Evolutionary conservation across 192 early-diverging fungal genomes (phyloP), one percentile per base, ranked within the genome.

Genomic region (Coemansia aciculifera): DNA sequence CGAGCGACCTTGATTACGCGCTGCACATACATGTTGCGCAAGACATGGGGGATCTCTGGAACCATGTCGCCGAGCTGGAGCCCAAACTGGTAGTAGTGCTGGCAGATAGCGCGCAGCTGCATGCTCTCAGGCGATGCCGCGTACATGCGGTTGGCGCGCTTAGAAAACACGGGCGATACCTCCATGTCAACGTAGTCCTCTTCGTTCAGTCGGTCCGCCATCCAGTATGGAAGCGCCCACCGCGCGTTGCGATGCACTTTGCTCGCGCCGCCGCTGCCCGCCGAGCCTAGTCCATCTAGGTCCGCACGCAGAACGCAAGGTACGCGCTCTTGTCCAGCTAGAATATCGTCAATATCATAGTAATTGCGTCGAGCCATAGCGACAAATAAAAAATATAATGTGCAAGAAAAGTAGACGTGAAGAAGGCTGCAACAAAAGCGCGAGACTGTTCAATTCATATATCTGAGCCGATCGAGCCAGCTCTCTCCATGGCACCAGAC

Each of bases 261-360:
- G 73, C 76, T 83, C 0, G 77, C 44, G 19, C 73, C 71, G 32
- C 80, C 77, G 51, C 75, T 75, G 31, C 76, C 70, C 3, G 72
- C 68, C 11, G 81, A 73, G 5, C 81, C 81, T n/a, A 83, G 68
- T 8, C 81, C 81, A 52, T 83, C 81, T 4, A 83, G 73, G 77
- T 83, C 81, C 13, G 66, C 71, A 37, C 68, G 75, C 46, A 83
- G 57, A 34, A 83, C 65, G 39, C 81, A 83, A 36, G 81, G 81
- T 39, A 83, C 81, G 46, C 81, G 75, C 38, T 83, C 76, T 51
- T 83, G 77, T 3, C 68, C 73, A 5, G 81, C 72, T 46, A 83
- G 66, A n/a, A 83, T 83, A 31, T 83, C 81, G 66, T 79, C 81
- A 36, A 83, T 83, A 52, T 83, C 77, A 51, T 75, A 83, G 77